Conservation (phyloP, 306 rosid species). For the Prunus kanzakura region DNA sequence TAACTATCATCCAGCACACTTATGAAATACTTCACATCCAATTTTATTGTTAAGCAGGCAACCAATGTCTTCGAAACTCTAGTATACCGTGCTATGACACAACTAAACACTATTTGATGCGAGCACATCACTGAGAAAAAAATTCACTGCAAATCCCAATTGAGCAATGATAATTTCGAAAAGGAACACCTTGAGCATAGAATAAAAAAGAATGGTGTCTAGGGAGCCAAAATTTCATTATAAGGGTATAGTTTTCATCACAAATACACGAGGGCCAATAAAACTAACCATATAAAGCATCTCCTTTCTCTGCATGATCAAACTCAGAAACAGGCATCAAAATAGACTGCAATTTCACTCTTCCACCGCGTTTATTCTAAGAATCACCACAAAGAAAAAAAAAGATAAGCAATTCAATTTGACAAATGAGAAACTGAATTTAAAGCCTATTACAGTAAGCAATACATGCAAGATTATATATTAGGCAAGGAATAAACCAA, state of each 20-base stretch:
- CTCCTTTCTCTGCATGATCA: slow-evolving; percentile 38
- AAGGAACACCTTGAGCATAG: neutral
- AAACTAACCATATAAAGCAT: slow-evolving; percentile 32
- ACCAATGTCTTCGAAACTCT: neutral
- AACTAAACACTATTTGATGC: neutral
- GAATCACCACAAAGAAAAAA: neutral
- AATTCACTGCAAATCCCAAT: neutral
- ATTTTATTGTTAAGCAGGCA: neutral
- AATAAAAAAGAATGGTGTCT: too few relatives aligned
- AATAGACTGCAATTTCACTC: slow-evolving; percentile 69
- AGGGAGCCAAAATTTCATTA: too few relatives aligned
- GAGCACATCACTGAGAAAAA: neutral
- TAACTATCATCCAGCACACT: neutral
- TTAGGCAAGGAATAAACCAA: neutral
- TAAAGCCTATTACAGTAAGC: neutral
- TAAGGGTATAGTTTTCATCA: neutral
- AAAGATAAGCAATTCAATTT: neutral
- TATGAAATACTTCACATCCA: neutral
- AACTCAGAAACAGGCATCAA: slow-evolving; percentile 37
- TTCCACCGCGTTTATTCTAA: slow-evolving; percentile 92
- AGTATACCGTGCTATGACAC: neutral
- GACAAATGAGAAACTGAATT: neutral
- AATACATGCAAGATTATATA: neutral
- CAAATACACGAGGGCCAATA: neutral
- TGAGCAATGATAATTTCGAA: neutral